Evolutionary conservation across 164 flowering plant species (phyloP), one percentile per base, ranked within the genome.

Genomic region (Berberis thunbergii): DNA sequence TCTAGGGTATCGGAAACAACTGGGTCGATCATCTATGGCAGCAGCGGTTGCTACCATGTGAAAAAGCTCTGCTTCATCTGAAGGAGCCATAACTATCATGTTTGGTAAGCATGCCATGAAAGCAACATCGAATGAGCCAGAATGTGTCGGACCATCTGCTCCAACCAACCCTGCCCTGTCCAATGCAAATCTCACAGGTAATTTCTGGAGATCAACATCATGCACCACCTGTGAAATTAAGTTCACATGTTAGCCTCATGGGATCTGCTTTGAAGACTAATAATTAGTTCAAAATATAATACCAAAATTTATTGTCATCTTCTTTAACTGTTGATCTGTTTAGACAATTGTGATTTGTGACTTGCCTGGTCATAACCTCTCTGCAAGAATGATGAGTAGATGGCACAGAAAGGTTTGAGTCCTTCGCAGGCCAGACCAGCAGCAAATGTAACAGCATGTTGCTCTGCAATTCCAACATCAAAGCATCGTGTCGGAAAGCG

Each of bases 31-130:
- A 67, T 90, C 82, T 8, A 94, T 90, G 59, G 97, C 95, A 58
- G 91, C 96, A 62, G 98, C 96, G 3, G 97, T 94, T 54, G 98
- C 98, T 60, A 94, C 98, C 98, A 94, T 88, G 78, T 90, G 92
- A 66, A 88, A 83, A 38, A 94, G 88, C 76, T 94, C 96, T 9
- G 89, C 91, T 79, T 94, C 98, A 66, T 94, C 96, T 1, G 96
- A 79, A 63, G 98, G 97, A 72, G 98, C 98, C 98, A 94, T 94
- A 57, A 94, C 98, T 61, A 94, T 92, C 98, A 94, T 94, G 76
- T 94, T 94, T 0, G 98, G 98, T 8, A 94, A 86, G 82, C 98
- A 94, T 11, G 98, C 97, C 96, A 94, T 86, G 56, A 72, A 94
- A 43, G 97, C 83, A 60, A 90, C 93, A 70, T 93, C 98, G 71